Conservation (phyloP, 2,329 filamentous ascomycete genomes). For the Aspergillus neotritici region DNA sequence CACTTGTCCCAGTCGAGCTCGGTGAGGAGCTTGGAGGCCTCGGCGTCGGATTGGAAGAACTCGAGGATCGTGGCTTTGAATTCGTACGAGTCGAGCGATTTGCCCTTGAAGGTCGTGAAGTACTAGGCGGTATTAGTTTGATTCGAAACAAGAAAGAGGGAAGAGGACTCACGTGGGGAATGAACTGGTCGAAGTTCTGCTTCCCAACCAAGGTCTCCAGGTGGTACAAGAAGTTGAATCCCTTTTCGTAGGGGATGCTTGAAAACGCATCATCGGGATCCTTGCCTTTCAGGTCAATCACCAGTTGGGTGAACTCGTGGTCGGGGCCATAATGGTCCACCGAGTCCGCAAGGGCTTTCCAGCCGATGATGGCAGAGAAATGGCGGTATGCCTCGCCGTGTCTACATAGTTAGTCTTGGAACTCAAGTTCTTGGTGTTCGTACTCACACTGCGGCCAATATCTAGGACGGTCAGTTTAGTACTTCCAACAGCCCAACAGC, state of each 20-base stretch:
- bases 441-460: conserved; percentile 37
- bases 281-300: conserved; percentile 78
- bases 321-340: conserved; percentile 72
- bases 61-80: conserved; percentile 84
- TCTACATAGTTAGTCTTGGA: conserved; percentile 33
- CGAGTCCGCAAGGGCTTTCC: conserved; percentile 80
- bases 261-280: conserved; percentile 97
- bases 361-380: conserved; percentile 93
- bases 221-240: conserved; percentile 88
- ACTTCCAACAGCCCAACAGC: no score
- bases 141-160: not conserved
- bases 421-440: not conserved
- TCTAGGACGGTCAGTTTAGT: conserved; percentile 24
- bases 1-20: conserved; percentile 82
- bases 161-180: conserved; percentile 58
- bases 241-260: conserved; percentile 90
- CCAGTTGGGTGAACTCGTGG: conserved; percentile 88
- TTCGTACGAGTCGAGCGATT: conserved; percentile 87
- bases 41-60: conserved; percentile 70
- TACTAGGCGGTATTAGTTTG: conserved; percentile 47
- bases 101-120: conserved; percentile 76
- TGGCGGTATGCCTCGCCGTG: conserved; percentile 83
- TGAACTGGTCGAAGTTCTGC: conserved; percentile 89
- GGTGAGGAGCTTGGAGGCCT: conserved; percentile 56
- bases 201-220: conserved; percentile 81